Base-by-base conservation (phyloP, 2,329 filamentous ascomycete genomes). In the Polychaeton citri region DNA sequence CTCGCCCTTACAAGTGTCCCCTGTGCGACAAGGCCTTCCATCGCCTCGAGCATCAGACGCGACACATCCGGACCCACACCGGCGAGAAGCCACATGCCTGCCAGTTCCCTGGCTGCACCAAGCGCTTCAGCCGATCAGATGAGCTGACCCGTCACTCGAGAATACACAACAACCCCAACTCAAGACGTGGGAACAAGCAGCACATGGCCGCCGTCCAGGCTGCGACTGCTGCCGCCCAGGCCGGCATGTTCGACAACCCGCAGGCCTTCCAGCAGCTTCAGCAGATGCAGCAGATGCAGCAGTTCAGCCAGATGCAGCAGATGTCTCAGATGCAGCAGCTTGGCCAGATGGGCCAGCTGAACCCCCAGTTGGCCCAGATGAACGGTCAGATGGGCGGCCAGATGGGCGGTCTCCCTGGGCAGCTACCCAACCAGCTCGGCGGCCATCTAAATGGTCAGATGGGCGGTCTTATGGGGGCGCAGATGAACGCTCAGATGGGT, bases 121-220 rank as follows among this genome's bases (percentile, higher is more conserved):
- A 96, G 66, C 84, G 88, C 53, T 96, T 98, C 68, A 93, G 84
- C 45, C 79, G 88, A 45, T 95, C 88, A 9, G 88, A 98, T 57
- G 88, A 98, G 65, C 71, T 98, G 49, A 98, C 90, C 43, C 79
- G 88, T 42, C 88, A 98, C 65, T 95, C 88, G 58, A 76, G 88
- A 59, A 98, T 98, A 66, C 88, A 98, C 74, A 95, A 84, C 75
- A 98, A 96, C 65, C 88, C 90, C 40, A 96, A 96, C 70, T 95
- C 87, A 39, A 74, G 90, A 56, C 72, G 88, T 55, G 87, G 85
- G 47, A 92, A 93, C 70, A 94, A 94, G 69, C 76, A 76, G 41
- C 69, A 76, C 55, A 69, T 71, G 41, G 65, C 72, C 37, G 72
- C 72, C n/a, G 68, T 71, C 9, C 66, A 69, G 10, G 68, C 72